These are phyloP conservation scores for Podosphaera leucotricha DNA, from an alignment of 2,329 filamentous ascomycete species.

Conservation along the genomic window DNA sequence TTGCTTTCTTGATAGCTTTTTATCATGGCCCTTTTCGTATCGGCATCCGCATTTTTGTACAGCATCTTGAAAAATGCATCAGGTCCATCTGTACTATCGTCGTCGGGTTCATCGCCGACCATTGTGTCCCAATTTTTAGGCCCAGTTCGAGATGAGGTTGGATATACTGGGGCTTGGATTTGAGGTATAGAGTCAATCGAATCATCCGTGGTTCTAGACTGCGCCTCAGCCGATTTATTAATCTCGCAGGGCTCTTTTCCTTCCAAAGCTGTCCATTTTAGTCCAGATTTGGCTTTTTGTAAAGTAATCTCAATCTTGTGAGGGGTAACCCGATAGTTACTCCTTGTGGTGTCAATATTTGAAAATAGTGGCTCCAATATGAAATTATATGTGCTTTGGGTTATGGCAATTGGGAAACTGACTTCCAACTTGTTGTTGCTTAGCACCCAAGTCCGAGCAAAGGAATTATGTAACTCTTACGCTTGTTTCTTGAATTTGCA, in stretches of 20 bases:
- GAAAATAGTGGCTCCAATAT: slow-evolving; percentile 43
- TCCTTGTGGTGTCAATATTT: slow-evolving; percentile 34
- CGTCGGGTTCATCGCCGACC: slow-evolving; percentile 28
- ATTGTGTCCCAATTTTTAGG: slow-evolving; percentile 86
- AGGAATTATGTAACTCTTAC: slow-evolving; percentile 6
- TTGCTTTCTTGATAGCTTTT: slow-evolving; percentile 92
- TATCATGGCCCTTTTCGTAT: slow-evolving; percentile 84
- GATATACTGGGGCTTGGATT: slow-evolving; percentile 39
- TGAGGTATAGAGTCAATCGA: slow-evolving; percentile 5
- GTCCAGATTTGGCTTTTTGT: slow-evolving; percentile 36
- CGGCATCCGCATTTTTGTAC: slow-evolving; percentile 51
- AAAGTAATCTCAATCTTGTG: slow-evolving; percentile 64
- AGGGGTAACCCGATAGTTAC: slow-evolving; percentile 39
- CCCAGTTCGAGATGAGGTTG: slow-evolving; percentile 62
- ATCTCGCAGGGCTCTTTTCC: slow-evolving; percentile 6
- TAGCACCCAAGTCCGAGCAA: slow-evolving; percentile 1
- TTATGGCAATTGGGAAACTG: slow-evolving; percentile 30
- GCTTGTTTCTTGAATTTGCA: slow-evolving; percentile 18
- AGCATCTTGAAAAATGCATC: slow-evolving; percentile 79
- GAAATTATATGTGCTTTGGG: slow-evolving; percentile 30
- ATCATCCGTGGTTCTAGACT: slow-evolving; percentile 1
- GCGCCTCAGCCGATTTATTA: background rate
- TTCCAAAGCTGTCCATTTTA: slow-evolving; percentile 13
- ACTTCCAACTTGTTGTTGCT: slow-evolving; percentile 23
- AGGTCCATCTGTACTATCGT: slow-evolving; percentile 38